phyloP scores from a whole-genome alignment of 2,329 filamentous ascomycete species.

The Colletotrichum lupini region DNA sequence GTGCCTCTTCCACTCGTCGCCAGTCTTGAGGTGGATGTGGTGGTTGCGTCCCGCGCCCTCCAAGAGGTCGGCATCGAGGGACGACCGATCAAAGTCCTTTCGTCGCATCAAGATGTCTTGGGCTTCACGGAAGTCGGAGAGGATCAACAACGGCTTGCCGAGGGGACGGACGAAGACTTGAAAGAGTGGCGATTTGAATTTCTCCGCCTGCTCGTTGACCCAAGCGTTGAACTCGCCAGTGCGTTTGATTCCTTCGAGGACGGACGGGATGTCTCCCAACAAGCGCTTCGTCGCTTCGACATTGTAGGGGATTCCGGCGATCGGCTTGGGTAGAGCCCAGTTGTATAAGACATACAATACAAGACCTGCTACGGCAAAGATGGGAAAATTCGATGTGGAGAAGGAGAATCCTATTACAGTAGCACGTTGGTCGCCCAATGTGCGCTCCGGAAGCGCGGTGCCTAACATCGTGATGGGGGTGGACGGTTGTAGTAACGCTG shows the following conservation, averaged over 20 bases:
- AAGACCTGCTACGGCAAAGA: neutral
- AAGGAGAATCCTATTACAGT: neutral
- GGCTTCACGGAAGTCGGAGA: slow-evolving; percentile 47
- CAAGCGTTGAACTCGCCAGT: slow-evolving; percentile 33
- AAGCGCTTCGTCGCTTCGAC: slow-evolving; percentile 45
- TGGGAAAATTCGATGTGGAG: neutral
- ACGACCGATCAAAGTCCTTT: slow-evolving; percentile 56
- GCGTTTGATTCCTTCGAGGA: slow-evolving; percentile 47
- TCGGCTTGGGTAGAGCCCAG: slow-evolving; percentile 51
- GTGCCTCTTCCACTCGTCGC: slow-evolving; percentile 45
- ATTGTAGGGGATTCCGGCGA: slow-evolving; percentile 59
- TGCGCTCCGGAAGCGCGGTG: neutral
- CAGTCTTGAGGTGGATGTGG: slow-evolving; percentile 46
- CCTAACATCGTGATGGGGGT: slow-evolving; percentile 4
- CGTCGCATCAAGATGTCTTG: slow-evolving; percentile 58
- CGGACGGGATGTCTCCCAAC: slow-evolving; percentile 55
- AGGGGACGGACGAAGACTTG: slow-evolving; percentile 61
- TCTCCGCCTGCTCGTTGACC: slow-evolving; percentile 17
- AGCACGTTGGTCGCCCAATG: neutral
- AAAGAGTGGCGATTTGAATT: slow-evolving; percentile 53
- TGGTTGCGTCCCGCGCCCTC: slow-evolving; percentile 45
- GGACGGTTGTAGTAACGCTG: neutral
- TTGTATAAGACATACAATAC: slow-evolving; percentile 11
- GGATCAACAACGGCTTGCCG: slow-evolving; percentile 53
- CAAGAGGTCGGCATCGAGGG: slow-evolving; percentile 40